phyloP scores from a whole-genome alignment of 345 rosid genomes.

The Cardamine chenopodiifolia region DNA sequence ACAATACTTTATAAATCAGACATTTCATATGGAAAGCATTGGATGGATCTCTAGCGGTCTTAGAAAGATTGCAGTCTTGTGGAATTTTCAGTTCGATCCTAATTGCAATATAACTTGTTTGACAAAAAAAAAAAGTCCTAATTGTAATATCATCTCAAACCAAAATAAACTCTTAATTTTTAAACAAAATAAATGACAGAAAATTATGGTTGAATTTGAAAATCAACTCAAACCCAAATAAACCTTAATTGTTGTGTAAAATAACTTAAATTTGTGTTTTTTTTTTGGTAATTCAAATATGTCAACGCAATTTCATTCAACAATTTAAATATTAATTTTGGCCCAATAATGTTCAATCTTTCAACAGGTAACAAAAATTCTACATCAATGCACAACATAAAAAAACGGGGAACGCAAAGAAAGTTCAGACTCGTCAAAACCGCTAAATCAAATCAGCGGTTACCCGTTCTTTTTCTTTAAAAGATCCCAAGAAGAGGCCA shows the following conservation, averaged over 20 bases:
- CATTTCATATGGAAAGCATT: too few relatives aligned
- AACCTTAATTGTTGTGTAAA: too few relatives aligned
- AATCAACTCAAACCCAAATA: too few relatives aligned
- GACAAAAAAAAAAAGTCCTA: too few relatives aligned
- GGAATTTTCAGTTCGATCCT: too few relatives aligned
- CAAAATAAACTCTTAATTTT: too few relatives aligned
- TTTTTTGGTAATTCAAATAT: background rate
- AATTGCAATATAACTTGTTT: too few relatives aligned
- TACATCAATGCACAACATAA: conserved; percentile 38
- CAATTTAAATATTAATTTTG: conserved; percentile 46
- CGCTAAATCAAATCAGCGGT: conserved; percentile 30
- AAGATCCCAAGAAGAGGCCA: background rate
- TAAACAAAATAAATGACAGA: background rate
- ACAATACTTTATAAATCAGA: too few relatives aligned
- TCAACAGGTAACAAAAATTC: conserved; percentile 34
- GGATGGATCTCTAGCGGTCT: too few relatives aligned
- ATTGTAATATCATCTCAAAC: too few relatives aligned
- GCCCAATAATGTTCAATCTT: conserved; percentile 30
- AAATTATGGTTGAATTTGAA: background rate
- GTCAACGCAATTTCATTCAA: background rate
- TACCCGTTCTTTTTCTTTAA: conserved; percentile 8
- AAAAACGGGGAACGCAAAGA: conserved; percentile 33
- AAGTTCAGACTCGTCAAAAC: conserved; percentile 37
- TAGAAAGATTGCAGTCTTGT: too few relatives aligned
- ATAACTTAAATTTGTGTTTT: too few relatives aligned